Base-by-base conservation (phyloP, 83 land plant genomes). In the Thuja plicata region DNA sequence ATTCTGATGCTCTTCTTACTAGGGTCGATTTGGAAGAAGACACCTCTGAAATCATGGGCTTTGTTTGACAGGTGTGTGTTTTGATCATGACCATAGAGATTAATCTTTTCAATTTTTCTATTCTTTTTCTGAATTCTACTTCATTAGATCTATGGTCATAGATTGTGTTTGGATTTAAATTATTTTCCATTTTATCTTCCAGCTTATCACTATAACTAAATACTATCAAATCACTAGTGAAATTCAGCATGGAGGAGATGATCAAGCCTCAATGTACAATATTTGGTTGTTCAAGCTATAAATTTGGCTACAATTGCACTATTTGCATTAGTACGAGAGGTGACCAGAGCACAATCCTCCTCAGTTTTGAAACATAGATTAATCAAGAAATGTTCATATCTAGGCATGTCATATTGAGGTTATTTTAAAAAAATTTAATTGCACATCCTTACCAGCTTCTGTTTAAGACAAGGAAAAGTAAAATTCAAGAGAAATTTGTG, bases 151-250 rank as follows among this genome's bases (percentile, higher is more conserved):
- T 50, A 0, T 50, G 15, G 15, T 50, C 11, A 50, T 50, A 50
- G 54, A 50, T 50, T 50, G 54, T 50, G 54, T 50, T 50, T 50
- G 54, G 15, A 50, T 21, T 62, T 50, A 50, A 50, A 50, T 50
- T 62, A 0, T 62, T 24, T 62, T 1, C 24, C 24, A 24, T 24
- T 24, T 24, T 62, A 54, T 90, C 16, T 80, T 90, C 2, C 91
- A 90, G 40, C 62, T 91, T 11, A 84, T 89, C 71, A 91, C 90
- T 13, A 90, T 90, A 11, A 85, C 50, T 19, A 52, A 11, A 76
- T 50, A 32, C 55, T 19, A 10, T 85, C 66, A 89, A 66, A 50
- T 45, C 89, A 21, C 71, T 89, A 45, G 77, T 89, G 73, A 81
- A 88, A n/a, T 60, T 87, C 12, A 89, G 89, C 15, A 46, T 0